Evolutionary conservation across 371 early-diverging fungal genomes (phyloP).

Genomic region (Mortierella sp.): DNA sequence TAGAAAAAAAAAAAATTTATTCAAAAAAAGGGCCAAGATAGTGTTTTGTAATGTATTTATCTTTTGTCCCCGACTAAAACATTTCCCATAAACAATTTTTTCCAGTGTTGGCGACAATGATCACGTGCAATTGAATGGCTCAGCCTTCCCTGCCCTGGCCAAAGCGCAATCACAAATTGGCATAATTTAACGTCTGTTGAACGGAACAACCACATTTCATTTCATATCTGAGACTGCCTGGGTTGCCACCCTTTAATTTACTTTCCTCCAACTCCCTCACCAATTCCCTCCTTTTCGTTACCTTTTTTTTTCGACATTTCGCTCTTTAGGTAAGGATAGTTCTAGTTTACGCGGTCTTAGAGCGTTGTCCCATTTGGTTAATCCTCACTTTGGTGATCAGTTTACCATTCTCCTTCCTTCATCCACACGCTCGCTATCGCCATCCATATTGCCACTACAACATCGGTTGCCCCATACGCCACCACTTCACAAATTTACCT

Average conservation of each 20-base stretch:
- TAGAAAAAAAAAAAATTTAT: slow-evolving; percentile 50
- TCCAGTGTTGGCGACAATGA: not conserved
- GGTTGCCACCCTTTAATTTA: not conserved
- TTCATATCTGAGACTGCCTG: not conserved
- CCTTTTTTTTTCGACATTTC: not conserved
- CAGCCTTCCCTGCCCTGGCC: not conserved
- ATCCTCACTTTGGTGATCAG: no score
- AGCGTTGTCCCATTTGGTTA: no score
- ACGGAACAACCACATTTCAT: not conserved
- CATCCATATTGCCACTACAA: no score
- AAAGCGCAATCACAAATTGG: not conserved
- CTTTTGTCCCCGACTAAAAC: no score
- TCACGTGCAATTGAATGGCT: not conserved
- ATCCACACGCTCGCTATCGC: no score
- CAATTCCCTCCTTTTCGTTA: not conserved
- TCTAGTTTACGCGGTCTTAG: no score
- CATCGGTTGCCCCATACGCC: no score
- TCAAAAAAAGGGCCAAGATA: no score
- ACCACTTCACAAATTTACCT: no score
- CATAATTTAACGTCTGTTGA: not conserved
- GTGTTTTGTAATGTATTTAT: no score
- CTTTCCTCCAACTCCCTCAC: not conserved
- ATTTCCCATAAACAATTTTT: no score
- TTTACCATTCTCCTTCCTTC: no score
- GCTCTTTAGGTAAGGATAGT: not conserved